Conservation (phyloP, 1,139 yeast species). For the Scheffersomyces cryptocercus region DNA sequence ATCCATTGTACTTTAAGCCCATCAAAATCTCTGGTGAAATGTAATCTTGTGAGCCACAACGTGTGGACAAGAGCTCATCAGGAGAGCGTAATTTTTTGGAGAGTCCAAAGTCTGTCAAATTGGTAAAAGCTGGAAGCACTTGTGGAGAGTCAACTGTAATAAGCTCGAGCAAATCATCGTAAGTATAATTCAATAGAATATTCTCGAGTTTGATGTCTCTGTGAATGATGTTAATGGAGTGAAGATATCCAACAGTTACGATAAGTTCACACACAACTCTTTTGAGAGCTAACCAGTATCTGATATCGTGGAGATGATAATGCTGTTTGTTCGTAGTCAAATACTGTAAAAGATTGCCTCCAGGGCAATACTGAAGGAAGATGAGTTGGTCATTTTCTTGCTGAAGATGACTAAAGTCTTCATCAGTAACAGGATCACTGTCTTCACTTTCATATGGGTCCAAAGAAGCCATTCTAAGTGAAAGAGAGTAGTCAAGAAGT, state of each 20-base stretch:
- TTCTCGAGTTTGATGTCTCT: constrained; percentile 89
- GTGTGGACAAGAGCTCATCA: constrained; percentile 67
- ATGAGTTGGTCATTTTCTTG: constrained; percentile 45
- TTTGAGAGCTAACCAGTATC: constrained; percentile 49
- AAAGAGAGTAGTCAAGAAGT: constrained; percentile 27
- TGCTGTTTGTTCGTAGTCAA: constrained; percentile 37
- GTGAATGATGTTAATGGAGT: constrained; percentile 67
- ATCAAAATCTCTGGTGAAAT: constrained; percentile 90
- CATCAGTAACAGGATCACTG: constrained; percentile 7
- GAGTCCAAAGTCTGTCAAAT: constrained; percentile 86
- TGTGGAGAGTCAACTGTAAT: constrained; percentile 11
- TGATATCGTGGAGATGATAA: constrained; percentile 26
- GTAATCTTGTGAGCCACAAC: constrained; percentile 96
- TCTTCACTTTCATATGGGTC: constrained; percentile 14
- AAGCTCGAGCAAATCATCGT: constrained; percentile 25
- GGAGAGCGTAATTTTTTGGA: constrained; percentile 64
- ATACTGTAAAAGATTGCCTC: constrained; percentile 80
- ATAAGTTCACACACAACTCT: constrained; percentile 70
- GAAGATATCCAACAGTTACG: constrained; percentile 73
- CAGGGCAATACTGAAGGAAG: constrained; percentile 73
- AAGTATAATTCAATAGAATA: constrained; percentile 50
- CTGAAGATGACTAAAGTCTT: constrained; percentile 28
- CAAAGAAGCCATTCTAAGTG: constrained; percentile 1
- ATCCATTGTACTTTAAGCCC: constrained; percentile 90
- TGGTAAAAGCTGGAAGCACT: constrained; percentile 43